Evolutionary conservation across 495 filamentous ascomycete species (phyloP).

Genomic region (Hypoxylon cercidicola): DNA sequence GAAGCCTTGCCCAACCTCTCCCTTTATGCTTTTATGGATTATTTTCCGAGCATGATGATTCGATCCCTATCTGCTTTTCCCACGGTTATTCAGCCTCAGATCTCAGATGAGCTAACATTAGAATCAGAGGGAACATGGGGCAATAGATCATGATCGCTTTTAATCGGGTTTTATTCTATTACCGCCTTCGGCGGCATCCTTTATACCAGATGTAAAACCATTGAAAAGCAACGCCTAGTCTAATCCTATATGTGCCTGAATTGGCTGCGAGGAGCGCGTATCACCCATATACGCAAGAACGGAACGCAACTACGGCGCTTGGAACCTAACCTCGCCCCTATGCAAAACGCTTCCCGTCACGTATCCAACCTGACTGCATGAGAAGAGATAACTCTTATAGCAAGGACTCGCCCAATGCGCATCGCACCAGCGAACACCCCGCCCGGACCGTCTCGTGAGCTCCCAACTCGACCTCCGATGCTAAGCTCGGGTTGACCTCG

Average conservation of each 20-base stretch:
- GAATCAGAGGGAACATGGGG: too few species aligned
- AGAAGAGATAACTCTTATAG: constrained; percentile 59
- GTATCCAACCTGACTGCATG: background rate
- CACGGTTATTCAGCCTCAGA: too few species aligned
- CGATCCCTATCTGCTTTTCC: background rate
- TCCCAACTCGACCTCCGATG: constrained; percentile 67
- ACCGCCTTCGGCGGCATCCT: background rate
- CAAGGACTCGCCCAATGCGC: constrained; percentile 90
- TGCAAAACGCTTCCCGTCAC: too few species aligned
- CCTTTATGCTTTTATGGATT: constrained; percentile 3
- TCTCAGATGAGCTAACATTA: too few species aligned
- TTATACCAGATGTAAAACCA: background rate
- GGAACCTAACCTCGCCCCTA: too few species aligned
- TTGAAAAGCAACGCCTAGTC: too few species aligned
- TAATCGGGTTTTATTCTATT: too few species aligned
- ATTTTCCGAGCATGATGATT: background rate
- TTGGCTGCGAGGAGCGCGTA: too few species aligned
- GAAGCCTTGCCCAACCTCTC: constrained; percentile 8
- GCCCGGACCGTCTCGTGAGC: constrained; percentile 89
- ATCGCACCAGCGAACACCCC: constrained; percentile 89
- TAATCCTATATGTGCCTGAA: too few species aligned
- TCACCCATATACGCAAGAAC: too few species aligned
- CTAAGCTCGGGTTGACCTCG: constrained; percentile 93
- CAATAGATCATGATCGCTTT: too few species aligned
- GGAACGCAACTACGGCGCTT: too few species aligned